phyloP scores from a whole-genome alignment of 352 stramenopile species.

The Phytopythium cucurbitacearum region DNA sequence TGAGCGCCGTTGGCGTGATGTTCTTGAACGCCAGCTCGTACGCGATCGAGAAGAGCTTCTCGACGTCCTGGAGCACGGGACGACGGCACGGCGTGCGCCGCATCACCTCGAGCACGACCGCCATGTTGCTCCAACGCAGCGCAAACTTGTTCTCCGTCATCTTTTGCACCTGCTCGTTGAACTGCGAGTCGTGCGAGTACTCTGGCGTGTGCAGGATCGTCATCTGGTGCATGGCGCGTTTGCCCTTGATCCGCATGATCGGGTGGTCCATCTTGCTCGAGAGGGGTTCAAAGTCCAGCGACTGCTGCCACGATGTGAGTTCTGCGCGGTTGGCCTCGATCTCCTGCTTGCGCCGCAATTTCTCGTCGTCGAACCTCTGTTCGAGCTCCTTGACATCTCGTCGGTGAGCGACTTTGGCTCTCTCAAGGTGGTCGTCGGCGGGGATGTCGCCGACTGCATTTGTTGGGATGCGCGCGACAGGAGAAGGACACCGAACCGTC shows the following conservation, averaged over 20 bases:
- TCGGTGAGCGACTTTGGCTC: conserved; percentile 20
- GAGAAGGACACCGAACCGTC: conserved; percentile 48
- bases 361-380: conserved; percentile 27
- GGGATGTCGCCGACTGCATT: conserved; percentile 17
- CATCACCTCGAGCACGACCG: conserved; percentile 47
- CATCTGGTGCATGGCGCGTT: conserved; percentile 22
- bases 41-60: conserved; percentile 48
- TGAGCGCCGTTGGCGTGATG: conserved; percentile 21
- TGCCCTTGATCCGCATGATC: conserved; percentile 31
- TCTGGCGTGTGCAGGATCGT: conserved; percentile 48
- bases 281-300: conserved; percentile 40
- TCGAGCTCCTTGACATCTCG: conserved; percentile 24
- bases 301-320: conserved; percentile 7
- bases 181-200: conserved; percentile 36
- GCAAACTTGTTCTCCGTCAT: conserved; percentile 29
- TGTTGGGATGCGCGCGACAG: conserved; percentile 24
- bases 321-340: conserved; percentile 31
- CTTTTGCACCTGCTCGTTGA: conserved; percentile 26
- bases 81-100: conserved; percentile 45
- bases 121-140: conserved; percentile 46
- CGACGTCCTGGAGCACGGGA: conserved; percentile 60
- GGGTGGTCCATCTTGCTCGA: conserved; percentile 40
- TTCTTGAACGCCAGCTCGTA: conserved; percentile 52
- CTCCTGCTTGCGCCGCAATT: conserved; percentile 16
- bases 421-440: conserved; percentile 17